Base-by-base conservation (phyloP, 2,329 filamentous ascomycete genomes). In the Fusarium ramigenum region DNA sequence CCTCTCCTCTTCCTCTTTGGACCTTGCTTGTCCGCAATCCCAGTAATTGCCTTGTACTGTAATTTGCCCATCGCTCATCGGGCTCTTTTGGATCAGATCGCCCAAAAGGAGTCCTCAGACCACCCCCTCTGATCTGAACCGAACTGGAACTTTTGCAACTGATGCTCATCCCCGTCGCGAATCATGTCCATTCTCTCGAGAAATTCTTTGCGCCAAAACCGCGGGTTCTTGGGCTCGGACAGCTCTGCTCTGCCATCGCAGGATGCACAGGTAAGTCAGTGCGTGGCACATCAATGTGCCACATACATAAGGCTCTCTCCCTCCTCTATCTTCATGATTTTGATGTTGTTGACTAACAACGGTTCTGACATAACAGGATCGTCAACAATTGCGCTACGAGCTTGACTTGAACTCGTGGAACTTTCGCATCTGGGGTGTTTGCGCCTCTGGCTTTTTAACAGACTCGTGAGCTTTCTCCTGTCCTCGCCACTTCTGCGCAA, bases 391-490 rank as follows among this genome's bases (percentile, higher is more conserved):
- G 40, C 84, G 86, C 66, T 87, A 87, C 75, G 86, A 88, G 74
- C 83, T 88, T 40, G 86, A 88, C 68, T 80, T 88, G 23, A 88
- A 88, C 75, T 85, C 85, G 3, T 88, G 86, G 86, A 88, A 88
- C 75, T 77, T 88, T 57, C 83, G 86, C 46, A 87, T 88, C 47
- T 88, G 86, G 86, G 86, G 84, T 6, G 86, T 88, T 36, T 85
- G 86, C n/a, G 86, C 86, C 50, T 88, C 86, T 1, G 86, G 86
- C 14, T 88, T 88, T 69, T 80, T 88, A 28, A 88, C 86, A 37
- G 86, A 88, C 72, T 87, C 85, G 85, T 87, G 78, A 61, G 85
- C 80, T 60, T 54, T 70, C 57, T 57, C 53, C 37, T 21, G 10
- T 39, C 19, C 36, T n/a, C 7, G 23, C 46, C 28, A 28, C 30